phyloP scores from a whole-genome alignment of 2,329 filamentous ascomycete genomes.

The Monilinia fructicola region DNA sequence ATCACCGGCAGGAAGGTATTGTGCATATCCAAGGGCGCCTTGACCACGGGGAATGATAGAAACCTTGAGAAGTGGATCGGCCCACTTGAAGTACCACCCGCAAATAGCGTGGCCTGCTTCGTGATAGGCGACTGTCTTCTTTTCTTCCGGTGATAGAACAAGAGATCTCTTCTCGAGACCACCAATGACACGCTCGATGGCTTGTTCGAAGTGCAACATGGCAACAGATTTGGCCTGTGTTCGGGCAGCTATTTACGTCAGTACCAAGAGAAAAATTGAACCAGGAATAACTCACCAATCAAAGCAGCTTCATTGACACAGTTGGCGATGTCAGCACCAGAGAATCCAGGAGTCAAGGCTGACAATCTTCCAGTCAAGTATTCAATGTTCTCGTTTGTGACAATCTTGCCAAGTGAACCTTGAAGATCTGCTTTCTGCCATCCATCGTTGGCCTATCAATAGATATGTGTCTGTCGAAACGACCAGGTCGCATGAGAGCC shows the following conservation, averaged over 20 bases:
- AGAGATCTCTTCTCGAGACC: slow-evolving; percentile 97
- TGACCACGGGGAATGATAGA: slow-evolving; percentile 97
- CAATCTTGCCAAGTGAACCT: slow-evolving; percentile 91
- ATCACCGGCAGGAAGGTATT: slow-evolving; percentile 90
- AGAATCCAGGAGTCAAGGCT: slow-evolving; percentile 92
- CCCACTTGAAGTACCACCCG: slow-evolving; percentile 94
- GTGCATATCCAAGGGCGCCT: slow-evolving; percentile 90
- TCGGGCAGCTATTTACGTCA: slow-evolving; percentile 69
- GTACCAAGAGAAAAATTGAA: neutral
- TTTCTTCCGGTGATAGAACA: slow-evolving; percentile 89
- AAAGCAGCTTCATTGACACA: slow-evolving; percentile 97
- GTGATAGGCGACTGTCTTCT: slow-evolving; percentile 95
- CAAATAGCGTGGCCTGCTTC: slow-evolving; percentile 98
- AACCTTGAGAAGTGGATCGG: slow-evolving; percentile 96
- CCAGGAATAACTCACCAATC: slow-evolving; percentile 65
- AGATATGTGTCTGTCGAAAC: slow-evolving; percentile 93
- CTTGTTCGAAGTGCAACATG: slow-evolving; percentile 93
- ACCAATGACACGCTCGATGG: slow-evolving; percentile 94
- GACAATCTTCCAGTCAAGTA: slow-evolving; percentile 84
- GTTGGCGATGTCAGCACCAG: slow-evolving; percentile 97
- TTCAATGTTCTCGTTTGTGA: slow-evolving; percentile 86
- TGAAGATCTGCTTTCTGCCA: slow-evolving; percentile 93
- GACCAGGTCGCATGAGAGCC: slow-evolving; percentile 92
- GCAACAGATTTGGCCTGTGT: slow-evolving; percentile 75
- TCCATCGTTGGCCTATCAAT: slow-evolving; percentile 97